Evolutionary conservation across 169 alveolate genomes (phyloP), one percentile per base, ranked within the genome.

Genomic region (Babesia caballi): DNA sequence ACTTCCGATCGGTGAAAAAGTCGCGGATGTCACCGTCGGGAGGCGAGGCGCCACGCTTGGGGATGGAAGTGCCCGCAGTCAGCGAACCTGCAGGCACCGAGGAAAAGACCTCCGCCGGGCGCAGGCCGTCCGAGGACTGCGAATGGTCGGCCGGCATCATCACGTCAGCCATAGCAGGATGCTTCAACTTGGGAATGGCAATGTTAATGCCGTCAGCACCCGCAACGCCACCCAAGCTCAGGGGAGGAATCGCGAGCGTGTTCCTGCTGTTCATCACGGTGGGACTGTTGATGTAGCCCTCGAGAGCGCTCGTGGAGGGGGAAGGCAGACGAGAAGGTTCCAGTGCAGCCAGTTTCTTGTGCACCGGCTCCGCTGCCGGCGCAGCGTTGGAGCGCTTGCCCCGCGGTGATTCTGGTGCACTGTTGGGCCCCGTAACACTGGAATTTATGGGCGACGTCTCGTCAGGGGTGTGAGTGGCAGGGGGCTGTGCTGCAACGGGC

Each of bases 141-240:
- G 44, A 38, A 11, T 12, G 7, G 44, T 12, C n/a, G n/a, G 44
- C n/a, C 44, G 17, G n/a, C 7, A 0, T 3, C 7, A 3, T 8
- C 3, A 17, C 44, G 17, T 38, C 44, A 3, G 2, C n/a, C 14
- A 17, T 11, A 1, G 44, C 7, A 3, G 44, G n/a, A 38, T 63
- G 73, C 33, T 49, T 63, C 50, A 49, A 27, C 61, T 63, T 63
- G 33, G 73, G 73, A 30, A 63, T 63, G 28, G 58, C 50, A 63
- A 63, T 32, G 41, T 63, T 49, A 25, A 63, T 12, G n/a, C 36
- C 42, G 23, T 63, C 73, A 14, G 52, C 49, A 9, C 9, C 14
- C 9, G 49, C 7, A 9, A 6, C 21, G 42, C 50, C 44, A 4
- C 69, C 54, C 32, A 59, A 30, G 19, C 32, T 41, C 56, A 42